Evolutionary conservation across 139 green algal species (phyloP), one percentile per base, ranked within the genome.

Genomic region (Closterium sp.): DNA sequence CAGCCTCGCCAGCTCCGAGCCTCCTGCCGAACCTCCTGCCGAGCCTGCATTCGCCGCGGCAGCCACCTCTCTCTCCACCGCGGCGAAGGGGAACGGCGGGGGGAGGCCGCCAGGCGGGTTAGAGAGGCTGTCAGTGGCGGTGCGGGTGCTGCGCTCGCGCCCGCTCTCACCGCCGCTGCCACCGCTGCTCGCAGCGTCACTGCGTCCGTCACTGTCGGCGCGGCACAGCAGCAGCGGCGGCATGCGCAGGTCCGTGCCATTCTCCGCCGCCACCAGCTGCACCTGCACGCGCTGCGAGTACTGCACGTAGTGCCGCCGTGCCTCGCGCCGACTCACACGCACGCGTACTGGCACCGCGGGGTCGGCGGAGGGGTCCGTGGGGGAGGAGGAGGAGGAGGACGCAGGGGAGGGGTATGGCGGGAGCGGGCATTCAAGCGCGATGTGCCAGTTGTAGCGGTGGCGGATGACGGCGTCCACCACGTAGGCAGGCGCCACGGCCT

Each of bases 171-270:
- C 38, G 38, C 19, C 38, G 38, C 4, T 12, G 38, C 38, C 19
- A 10, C 4, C 4, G 19, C 3, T 66, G 38, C 30, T 0, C 1
- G 4, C 3, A 19, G 4, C 28, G 76, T 31, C 83, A 16, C 12
- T 83, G 12, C 64, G 64, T 88, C 33, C 84, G 12, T 88, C 33
- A 6, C 69, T 4, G 12, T 86, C 89, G 25, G 64, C 31, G 4
- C 89, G 89, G 31, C 66, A 88, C 30, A 91, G 89, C 25, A 66
- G 89, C 23, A 91, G 31, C 0, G 89, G 89, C 35, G 33, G 66
- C 89, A 91, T 91, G 64, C 64, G 89, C 64, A 91, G 89, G 30
- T 85, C 34, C 6, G 84, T 43, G 30, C n/a, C n/a, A 16, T 43
- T 86, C 19, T 3, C 81, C 23, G 64, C 36, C 9, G 89, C 30